Percentiles rank a stretch among this genome's conserved stretches.
Conservation (phyloP, 129 eudicot genomes). For the Helianthus tuberosus region DNA sequence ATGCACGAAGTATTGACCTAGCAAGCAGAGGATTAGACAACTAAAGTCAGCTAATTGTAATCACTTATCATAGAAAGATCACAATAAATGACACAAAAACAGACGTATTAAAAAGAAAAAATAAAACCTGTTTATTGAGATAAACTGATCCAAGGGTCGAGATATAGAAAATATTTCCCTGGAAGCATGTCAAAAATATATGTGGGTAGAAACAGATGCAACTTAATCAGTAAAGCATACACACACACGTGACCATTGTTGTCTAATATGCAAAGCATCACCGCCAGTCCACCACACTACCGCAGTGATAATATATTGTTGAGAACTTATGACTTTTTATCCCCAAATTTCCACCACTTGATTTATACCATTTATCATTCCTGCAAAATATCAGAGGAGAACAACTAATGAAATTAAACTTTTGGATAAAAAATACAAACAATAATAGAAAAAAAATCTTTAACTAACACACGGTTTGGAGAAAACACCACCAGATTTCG, state of each 20-base stretch:
- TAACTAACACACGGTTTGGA: conserved; percentile 66
- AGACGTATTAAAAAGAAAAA: neutral
- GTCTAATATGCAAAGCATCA: conserved; percentile 15
- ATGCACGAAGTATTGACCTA: conserved; percentile 71
- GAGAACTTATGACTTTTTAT: conserved; percentile 77
- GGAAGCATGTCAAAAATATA: conserved; percentile 89
- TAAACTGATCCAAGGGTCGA: conserved; percentile 73
- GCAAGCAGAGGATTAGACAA: conserved; percentile 17
- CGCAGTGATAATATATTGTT: neutral
- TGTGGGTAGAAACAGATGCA: conserved; percentile 29
- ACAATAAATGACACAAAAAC: neutral
- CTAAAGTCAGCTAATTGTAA: conserved; percentile 13
- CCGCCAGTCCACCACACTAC: neutral
- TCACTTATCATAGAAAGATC: neutral
- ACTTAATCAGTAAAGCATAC: neutral
- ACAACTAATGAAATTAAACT: neutral
- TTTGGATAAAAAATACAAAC: neutral
- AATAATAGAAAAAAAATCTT: neutral
- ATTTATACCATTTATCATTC: conserved; percentile 85
- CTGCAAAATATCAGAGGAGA: conserved; percentile 39
- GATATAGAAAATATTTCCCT: conserved; percentile 83
- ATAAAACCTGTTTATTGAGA: conserved; percentile 70
- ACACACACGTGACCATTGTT: neutral
- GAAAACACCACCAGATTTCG: conserved; percentile 92
- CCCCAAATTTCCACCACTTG: conserved; percentile 99